Evolutionary conservation across 225 moss, liverwort and hornwort genomes (phyloP).

Genomic region (Pseudisothecium myosuroides): DNA sequence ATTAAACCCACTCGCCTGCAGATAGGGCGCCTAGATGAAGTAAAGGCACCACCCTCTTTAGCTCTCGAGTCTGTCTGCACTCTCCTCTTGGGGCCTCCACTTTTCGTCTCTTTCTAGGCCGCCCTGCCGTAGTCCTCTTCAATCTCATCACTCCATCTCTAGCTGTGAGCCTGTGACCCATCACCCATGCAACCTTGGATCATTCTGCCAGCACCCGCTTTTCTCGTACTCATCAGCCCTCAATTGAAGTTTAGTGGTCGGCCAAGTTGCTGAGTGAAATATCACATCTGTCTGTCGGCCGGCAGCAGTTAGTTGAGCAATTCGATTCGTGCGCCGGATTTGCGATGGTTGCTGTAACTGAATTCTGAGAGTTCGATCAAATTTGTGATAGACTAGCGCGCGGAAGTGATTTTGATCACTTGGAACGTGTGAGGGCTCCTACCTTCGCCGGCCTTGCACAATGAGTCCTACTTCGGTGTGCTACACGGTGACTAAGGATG

Average conservation of each 20-base stretch:
- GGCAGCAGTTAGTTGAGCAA: conserved; percentile 1
- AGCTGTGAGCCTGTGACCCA: background rate
- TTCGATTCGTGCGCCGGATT: background rate
- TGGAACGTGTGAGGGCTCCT: background rate
- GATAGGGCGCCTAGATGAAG: background rate
- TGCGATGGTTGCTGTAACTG: conserved; percentile 4
- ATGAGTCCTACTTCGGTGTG: conserved; percentile 40
- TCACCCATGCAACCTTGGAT: conserved; percentile 20
- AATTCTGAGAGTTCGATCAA: background rate
- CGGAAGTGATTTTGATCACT: background rate
- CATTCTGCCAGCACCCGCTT: conserved; percentile 1
- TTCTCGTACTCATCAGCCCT: background rate
- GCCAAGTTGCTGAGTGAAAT: background rate
- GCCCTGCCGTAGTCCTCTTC: background rate
- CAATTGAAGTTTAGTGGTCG: background rate
- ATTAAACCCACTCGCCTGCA: background rate
- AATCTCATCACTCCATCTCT: conserved; percentile 30
- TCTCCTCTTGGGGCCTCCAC: background rate
- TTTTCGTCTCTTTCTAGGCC: conserved; percentile 5
- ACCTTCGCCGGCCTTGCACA: background rate
- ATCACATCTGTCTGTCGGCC: conserved; percentile 15
- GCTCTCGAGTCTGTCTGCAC: background rate
- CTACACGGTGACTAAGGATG: conserved; percentile 25
- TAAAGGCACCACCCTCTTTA: background rate
- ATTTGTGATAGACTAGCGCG: background rate